Conservation (phyloP, 768 basidiomycete species). For the Gyrodon lividus region DNA sequence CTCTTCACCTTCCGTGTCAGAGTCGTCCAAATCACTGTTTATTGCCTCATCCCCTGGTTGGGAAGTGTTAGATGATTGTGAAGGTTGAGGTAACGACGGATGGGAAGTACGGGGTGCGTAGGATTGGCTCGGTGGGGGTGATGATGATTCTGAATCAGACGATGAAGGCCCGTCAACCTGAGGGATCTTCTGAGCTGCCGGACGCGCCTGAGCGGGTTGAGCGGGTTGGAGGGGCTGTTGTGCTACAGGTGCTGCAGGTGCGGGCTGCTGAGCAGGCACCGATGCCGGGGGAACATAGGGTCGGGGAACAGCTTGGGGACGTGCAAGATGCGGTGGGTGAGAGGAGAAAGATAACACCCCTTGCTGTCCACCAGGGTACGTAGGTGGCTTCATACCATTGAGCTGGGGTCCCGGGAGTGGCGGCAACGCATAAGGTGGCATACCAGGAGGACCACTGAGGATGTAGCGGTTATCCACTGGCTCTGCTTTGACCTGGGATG, state of each 20-base stretch:
- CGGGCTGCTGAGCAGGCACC: conserved; percentile 26
- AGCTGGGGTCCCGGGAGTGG: conserved; percentile 64
- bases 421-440: conserved; percentile 54
- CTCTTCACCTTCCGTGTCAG: conserved; percentile 83
- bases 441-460: conserved; percentile 42
- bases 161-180: conserved; percentile 77
- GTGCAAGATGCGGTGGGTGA: conserved; percentile 29
- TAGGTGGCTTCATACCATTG: conserved; percentile 48
- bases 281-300: conserved; percentile 22
- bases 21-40: conserved; percentile 95
- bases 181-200: conserved; percentile 49
- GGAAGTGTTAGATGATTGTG: conserved; percentile 38
- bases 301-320: conserved; percentile 20
- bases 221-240: conserved; percentile 20
- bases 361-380: conserved; percentile 59
- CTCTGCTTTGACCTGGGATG: conserved; percentile 68
- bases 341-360: conserved; percentile 55
- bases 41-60: conserved; percentile 75
- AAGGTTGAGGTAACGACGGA: conserved; percentile 70
- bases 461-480: conserved; percentile 71
- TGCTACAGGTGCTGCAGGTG: conserved; percentile 9
- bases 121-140: conserved; percentile 57
- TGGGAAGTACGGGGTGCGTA: conserved; percentile 73
- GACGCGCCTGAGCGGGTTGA: conserved; percentile 17
- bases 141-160: conserved; percentile 68